Evolutionary conservation across 768 basidiomycete genomes (phyloP).

Genomic region (Cyclocybe cylindracea): DNA sequence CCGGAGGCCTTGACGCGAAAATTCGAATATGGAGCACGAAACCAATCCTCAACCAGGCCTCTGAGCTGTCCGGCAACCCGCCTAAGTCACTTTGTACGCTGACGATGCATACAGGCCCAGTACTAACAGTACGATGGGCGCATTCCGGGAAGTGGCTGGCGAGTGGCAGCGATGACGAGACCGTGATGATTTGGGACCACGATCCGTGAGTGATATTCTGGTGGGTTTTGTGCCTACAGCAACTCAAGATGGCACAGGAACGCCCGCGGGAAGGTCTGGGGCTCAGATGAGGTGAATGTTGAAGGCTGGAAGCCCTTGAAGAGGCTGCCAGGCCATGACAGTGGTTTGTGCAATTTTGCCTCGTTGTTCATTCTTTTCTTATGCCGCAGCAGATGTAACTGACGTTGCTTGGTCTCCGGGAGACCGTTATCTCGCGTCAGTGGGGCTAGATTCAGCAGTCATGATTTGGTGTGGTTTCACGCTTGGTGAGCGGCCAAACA

Average conservation of each 20-base stretch:
- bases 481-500: constrained; percentile 57
- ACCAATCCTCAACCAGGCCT: constrained; percentile 79
- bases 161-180: constrained; percentile 94
- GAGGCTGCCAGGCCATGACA: constrained; percentile 90
- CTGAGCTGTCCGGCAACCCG: constrained; percentile 67
- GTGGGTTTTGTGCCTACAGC: constrained; percentile 1
- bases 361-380: constrained; percentile 1
- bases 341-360: constrained; percentile 55
- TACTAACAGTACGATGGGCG: constrained; percentile 91
- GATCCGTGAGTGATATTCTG: constrained; percentile 73
- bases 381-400: constrained; percentile 72
- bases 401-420: constrained; percentile 95
- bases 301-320: constrained; percentile 97
- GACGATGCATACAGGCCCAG: constrained; percentile 92
- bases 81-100: constrained; percentile 91
- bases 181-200: constrained; percentile 96
- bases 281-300: constrained; percentile 92
- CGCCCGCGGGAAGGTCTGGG: constrained; percentile 88
- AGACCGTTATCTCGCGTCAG: constrained; percentile 90
- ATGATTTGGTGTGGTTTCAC: constrained; percentile 94
- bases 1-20: constrained; percentile 94
- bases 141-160: constrained; percentile 93
- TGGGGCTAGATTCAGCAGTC: constrained; percentile 89
- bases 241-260: constrained; percentile 42
- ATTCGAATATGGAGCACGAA: constrained; percentile 97